Conservation (phyloP, 2,329 filamentous ascomycete species). For the Cercospora sp. region DNA sequence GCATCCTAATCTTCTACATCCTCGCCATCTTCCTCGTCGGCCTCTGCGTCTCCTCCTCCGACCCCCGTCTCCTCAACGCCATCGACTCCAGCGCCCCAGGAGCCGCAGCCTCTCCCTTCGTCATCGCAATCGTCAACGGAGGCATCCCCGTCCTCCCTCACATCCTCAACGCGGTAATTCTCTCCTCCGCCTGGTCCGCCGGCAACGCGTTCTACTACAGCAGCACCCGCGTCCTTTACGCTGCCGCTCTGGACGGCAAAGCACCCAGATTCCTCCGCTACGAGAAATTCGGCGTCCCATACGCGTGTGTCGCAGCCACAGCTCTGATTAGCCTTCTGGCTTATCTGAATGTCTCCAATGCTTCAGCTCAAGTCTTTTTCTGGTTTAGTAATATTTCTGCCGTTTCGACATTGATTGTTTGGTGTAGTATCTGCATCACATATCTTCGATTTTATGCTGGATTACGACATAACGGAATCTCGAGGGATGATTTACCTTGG, state of each 20-base stretch:
- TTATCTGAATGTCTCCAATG: conserved; percentile 65
- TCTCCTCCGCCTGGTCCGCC: conserved; percentile 63
- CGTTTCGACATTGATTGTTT: conserved; percentile 65
- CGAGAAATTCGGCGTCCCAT: conserved; percentile 53
- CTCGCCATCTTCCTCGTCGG: conserved; percentile 42
- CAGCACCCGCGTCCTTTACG: conserved; percentile 54
- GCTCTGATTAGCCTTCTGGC: conserved; percentile 47
- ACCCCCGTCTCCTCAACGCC: conserved; percentile 36
- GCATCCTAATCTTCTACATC: conserved; percentile 47
- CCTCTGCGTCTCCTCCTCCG: conserved; percentile 45
- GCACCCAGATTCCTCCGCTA: conserved; percentile 60
- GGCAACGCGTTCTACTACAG: conserved; percentile 58
- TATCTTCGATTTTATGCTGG: conserved; percentile 63
- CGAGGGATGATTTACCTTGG: conserved; percentile 61
- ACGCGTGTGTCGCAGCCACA: conserved; percentile 46
- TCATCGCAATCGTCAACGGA: conserved; percentile 61
- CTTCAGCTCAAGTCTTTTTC: conserved; percentile 62
- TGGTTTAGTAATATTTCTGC: conserved; percentile 67
- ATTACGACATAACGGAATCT: conserved; percentile 54
- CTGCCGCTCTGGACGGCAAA: conserved; percentile 62
- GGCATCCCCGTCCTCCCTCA: conserved; percentile 62
- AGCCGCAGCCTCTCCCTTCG: conserved; percentile 53
- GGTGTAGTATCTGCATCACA: conserved; percentile 63
- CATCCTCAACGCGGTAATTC: conserved; percentile 68
- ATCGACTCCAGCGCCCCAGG: conserved; percentile 36